Evolutionary conservation across 2,329 filamentous ascomycete genomes (phyloP).

Genomic region (Penicillium aurantiogriseum): DNA sequence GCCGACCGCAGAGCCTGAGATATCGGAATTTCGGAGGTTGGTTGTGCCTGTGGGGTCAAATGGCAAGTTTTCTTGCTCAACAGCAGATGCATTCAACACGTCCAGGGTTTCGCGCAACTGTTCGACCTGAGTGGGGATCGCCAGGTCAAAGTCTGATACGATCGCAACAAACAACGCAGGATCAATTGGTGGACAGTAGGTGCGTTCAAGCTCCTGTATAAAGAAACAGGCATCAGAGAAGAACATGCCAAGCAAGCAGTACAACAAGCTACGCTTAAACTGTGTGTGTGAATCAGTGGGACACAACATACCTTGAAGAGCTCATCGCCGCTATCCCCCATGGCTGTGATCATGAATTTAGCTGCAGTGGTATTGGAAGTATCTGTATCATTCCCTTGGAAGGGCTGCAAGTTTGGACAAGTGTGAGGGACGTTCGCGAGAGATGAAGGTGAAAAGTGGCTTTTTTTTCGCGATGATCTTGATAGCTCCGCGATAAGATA

Average conservation of each 20-base stretch:
- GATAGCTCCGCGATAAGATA: constrained; percentile 6
- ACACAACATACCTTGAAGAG: constrained; percentile 1
- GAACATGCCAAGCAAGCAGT: not conserved
- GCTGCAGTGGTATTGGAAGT: not conserved
- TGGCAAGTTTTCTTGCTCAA: constrained; percentile 63
- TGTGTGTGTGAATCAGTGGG: not conserved
- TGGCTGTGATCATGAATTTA: not conserved
- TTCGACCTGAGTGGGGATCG: constrained; percentile 51
- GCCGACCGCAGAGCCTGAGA: constrained; percentile 25
- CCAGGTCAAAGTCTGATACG: constrained; percentile 68
- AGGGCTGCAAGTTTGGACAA: not conserved
- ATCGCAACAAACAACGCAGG: constrained; percentile 75
- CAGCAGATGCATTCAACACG: constrained; percentile 65
- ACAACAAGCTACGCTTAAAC: not conserved
- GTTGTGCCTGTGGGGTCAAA: constrained; percentile 77
- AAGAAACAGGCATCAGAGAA: not conserved
- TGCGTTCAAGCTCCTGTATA: constrained; percentile 54
- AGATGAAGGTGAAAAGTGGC: constrained; percentile 1
- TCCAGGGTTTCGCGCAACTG: constrained; percentile 61
- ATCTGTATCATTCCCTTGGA: not conserved
- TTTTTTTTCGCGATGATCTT: constrained; percentile 5
- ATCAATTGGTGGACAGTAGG: constrained; percentile 74
- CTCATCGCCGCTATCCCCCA: not conserved
- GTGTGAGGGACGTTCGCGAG: not conserved
- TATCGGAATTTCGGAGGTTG: constrained; percentile 37